Conservation (phyloP, 768 basidiomycete genomes). For the Tulasnella sp. region DNA sequence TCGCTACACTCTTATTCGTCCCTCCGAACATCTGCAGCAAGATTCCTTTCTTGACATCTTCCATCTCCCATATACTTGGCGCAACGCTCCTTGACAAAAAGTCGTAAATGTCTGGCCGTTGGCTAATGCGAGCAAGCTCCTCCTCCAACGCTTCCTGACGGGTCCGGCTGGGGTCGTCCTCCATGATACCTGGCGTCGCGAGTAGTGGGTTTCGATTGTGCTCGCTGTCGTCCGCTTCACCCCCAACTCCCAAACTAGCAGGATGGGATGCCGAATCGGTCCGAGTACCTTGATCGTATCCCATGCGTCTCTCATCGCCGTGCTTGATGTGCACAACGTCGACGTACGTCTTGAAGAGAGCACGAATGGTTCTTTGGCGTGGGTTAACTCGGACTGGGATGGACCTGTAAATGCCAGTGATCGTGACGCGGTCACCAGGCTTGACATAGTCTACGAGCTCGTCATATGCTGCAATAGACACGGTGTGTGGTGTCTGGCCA, state of each 20-base stretch:
- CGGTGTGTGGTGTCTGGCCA: slow-evolving; percentile 96
- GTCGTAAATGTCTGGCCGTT: slow-evolving; percentile 76
- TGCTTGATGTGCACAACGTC: slow-evolving; percentile 90
- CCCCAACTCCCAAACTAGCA: slow-evolving; percentile 54
- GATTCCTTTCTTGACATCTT: slow-evolving; percentile 98
- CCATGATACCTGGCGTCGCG: not conserved
- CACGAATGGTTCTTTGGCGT: slow-evolving; percentile 82
- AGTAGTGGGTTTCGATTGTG: slow-evolving; percentile 30
- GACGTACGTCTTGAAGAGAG: slow-evolving; percentile 94
- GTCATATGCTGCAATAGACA: slow-evolving; percentile 95
- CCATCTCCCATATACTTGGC: slow-evolving; percentile 96
- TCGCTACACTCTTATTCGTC: slow-evolving; percentile 89
- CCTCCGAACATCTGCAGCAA: slow-evolving; percentile 93
- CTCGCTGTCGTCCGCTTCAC: slow-evolving; percentile 47
- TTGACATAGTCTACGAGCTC: slow-evolving; percentile 95
- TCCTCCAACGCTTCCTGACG: slow-evolving; percentile 66
- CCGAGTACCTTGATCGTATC: slow-evolving; percentile 72
- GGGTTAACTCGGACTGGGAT: slow-evolving; percentile 94
- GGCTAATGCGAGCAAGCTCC: slow-evolving; percentile 63
- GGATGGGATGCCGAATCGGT: slow-evolving; percentile 55
- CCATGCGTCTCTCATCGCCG: slow-evolving; percentile 52
- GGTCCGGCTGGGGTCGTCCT: slow-evolving; percentile 34
- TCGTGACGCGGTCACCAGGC: slow-evolving; percentile 85
- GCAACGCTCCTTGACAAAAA: slow-evolving; percentile 77
- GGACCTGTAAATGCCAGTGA: slow-evolving; percentile 92